Base-by-base conservation (phyloP, 495 filamentous ascomycete genomes). In the Clavariopsis aquatica region DNA sequence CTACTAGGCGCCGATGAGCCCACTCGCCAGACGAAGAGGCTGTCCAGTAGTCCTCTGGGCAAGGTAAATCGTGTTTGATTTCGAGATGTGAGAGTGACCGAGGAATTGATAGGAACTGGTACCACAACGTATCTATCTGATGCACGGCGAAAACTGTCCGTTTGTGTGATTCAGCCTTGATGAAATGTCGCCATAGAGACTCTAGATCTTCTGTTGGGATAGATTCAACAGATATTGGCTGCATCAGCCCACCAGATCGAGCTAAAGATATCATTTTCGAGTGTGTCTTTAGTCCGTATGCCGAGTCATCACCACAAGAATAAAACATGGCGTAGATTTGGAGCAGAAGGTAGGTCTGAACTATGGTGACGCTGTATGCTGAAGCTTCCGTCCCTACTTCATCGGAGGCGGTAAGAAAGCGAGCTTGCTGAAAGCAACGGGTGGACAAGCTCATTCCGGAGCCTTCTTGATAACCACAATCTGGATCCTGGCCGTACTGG, bases 161-260 rank as follows among this genome's bases (percentile, higher is more conserved):
- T 22, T 51, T 51, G 47, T 51, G 47, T 12, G 47, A 51, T 17
- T 51, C 47, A 12, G 47, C 47, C 47, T 51, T 51, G 47, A 51
- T 28, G 47, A 51, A 51, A 17, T 28, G 47, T 51, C 47, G 47
- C 47, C 47, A 51, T 24, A 51, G 19, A 22, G 47, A 51, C 4
- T 51, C 47, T 17, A 51, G 47, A 51, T 51, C 47, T 51, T 51
- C 10, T 3, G 47, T 51, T 24, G 47, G 6, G 26, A 23, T n/a
- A 28, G 47, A 51, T 51, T 51, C 47, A 22, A 28, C 26, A 17
- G 26, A 28, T 24, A 51, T 51, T 24, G 47, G 47, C 19, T 22
- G 47, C 47, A 51, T 51, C 7, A 51, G 19, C 2, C 47, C 47
- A 17, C 47, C 47, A 22, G 47, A 22, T 24, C 47, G 47, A 24